These are phyloP conservation scores for Sutorius eximius DNA, from an alignment of 1,284 basidiomycete genomes.

Conservation along the genomic window DNA sequence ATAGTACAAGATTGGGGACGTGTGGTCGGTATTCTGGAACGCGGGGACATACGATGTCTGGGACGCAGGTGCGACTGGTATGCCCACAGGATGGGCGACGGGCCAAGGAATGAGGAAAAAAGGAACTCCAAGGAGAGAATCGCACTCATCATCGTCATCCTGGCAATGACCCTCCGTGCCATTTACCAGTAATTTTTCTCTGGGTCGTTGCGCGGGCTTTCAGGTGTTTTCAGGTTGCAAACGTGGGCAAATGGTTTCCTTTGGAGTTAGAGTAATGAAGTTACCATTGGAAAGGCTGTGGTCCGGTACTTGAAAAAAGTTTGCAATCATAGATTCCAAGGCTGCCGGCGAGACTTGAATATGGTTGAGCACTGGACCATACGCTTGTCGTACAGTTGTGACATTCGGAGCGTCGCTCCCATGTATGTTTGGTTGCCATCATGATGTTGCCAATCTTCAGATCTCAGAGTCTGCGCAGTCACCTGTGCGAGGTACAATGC, in stretches of 20 bases:
- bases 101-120: slow-evolving; percentile 45
- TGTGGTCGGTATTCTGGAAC: slow-evolving; percentile 44
- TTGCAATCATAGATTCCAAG: too few relatives aligned
- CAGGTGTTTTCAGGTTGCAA: neutral
- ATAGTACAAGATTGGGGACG: slow-evolving; percentile 53
- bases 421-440: too few relatives aligned
- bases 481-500: too few relatives aligned
- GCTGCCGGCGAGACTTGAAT: too few relatives aligned
- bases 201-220: neutral
- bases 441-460: too few relatives aligned
- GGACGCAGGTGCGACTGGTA: slow-evolving; percentile 59
- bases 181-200: neutral
- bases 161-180: slow-evolving; percentile 4
- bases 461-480: too few relatives aligned
- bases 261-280: neutral
- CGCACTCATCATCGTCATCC: slow-evolving; percentile 18
- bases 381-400: too few relatives aligned
- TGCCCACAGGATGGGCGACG: slow-evolving; percentile 40
- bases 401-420: too few relatives aligned
- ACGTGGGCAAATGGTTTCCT: neutral
- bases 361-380: too few relatives aligned
- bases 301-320: too few relatives aligned
- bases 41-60: slow-evolving; percentile 42
- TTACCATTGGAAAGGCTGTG: neutral
- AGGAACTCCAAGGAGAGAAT: slow-evolving; percentile 38